phyloP scores from a whole-genome alignment of 2,329 filamentous ascomycete genomes.

The Trichophyton rubrum region DNA sequence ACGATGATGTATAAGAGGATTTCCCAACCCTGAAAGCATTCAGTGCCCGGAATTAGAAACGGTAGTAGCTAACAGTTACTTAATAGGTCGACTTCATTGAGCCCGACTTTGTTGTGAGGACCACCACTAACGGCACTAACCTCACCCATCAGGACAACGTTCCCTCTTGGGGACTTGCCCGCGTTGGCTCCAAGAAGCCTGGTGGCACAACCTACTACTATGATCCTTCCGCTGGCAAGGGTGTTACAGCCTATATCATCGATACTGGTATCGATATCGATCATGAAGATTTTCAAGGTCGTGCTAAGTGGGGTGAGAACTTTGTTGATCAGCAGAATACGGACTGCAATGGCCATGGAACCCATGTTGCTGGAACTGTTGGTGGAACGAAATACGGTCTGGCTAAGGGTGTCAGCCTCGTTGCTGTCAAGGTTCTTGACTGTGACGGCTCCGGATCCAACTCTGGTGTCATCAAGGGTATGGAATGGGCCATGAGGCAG shows the following conservation, averaged over 20 bases:
- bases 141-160: slow-evolving; percentile 15
- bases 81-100: slow-evolving; percentile 14
- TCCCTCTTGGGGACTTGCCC: slow-evolving; percentile 26
- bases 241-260: slow-evolving; percentile 27
- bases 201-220: slow-evolving; percentile 23
- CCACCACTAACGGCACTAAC: not conserved
- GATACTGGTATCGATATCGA: slow-evolving; percentile 28
- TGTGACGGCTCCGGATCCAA: slow-evolving; percentile 34
- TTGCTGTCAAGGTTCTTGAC: slow-evolving; percentile 40
- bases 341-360: slow-evolving; percentile 27
- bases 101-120: slow-evolving; percentile 8
- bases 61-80: not conserved
- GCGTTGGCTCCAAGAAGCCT: slow-evolving; percentile 20
- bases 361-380: slow-evolving; percentile 28
- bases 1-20: slow-evolving; percentile 4
- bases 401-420: slow-evolving; percentile 26
- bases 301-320: slow-evolving; percentile 27
- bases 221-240: slow-evolving; percentile 25
- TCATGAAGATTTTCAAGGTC: slow-evolving; percentile 27
- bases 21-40: not conserved
- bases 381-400: slow-evolving; percentile 25
- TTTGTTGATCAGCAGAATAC: slow-evolving; percentile 14
- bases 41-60: slow-evolving; percentile 15
- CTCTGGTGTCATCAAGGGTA: slow-evolving; percentile 38
- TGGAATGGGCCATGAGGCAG: slow-evolving; percentile 29